phyloP scores from a whole-genome alignment of 2,329 filamentous ascomycete species.

The Hypoxylon sp. region DNA sequence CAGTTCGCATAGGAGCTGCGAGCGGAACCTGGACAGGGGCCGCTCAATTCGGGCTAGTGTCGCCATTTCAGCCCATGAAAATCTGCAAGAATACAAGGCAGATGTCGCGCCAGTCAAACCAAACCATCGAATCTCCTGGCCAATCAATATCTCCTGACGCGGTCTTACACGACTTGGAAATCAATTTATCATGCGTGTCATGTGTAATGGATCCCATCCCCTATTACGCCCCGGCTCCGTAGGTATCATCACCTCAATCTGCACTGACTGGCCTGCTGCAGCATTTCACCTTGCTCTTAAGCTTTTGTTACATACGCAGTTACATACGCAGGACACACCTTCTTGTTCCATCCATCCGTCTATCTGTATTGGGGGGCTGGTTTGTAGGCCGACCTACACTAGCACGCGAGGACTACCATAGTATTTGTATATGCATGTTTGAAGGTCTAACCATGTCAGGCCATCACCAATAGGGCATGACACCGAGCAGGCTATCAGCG shows the following conservation, averaged over 20 bases:
- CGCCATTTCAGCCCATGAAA: slow-evolving; percentile 52
- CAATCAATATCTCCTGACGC: slow-evolving; percentile 57
- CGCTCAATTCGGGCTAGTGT: slow-evolving; percentile 46
- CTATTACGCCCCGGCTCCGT: slow-evolving; percentile 46
- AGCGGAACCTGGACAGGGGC: slow-evolving; percentile 41
- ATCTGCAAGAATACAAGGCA: slow-evolving; percentile 55
- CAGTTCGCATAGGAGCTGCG: slow-evolving; percentile 40
- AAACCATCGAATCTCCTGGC: slow-evolving; percentile 48
- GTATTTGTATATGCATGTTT: slow-evolving; percentile 35
- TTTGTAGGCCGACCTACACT: slow-evolving; percentile 33
- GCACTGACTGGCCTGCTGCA: slow-evolving; percentile 19
- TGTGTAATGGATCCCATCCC: slow-evolving; percentile 52
- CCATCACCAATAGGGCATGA: slow-evolving; percentile 39
- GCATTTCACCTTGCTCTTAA: slow-evolving; percentile 32
- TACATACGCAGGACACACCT: slow-evolving; percentile 38
- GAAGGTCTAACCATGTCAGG: slow-evolving; percentile 41
- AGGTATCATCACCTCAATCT: slow-evolving; percentile 41
- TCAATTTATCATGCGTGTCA: slow-evolving; percentile 60
- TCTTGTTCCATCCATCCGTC: slow-evolving; percentile 40
- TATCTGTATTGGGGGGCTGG: slow-evolving; percentile 20
- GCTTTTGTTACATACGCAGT: slow-evolving; percentile 17
- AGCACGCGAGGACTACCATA: slow-evolving; percentile 29
- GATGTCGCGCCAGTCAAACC: slow-evolving; percentile 51
- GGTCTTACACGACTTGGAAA: slow-evolving; percentile 57
- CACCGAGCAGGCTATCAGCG: slow-evolving; percentile 39